These are phyloP conservation scores for Thoreauomyces humboldtii DNA, from an alignment of 192 early-diverging fungal species.

Conservation along the genomic window DNA sequence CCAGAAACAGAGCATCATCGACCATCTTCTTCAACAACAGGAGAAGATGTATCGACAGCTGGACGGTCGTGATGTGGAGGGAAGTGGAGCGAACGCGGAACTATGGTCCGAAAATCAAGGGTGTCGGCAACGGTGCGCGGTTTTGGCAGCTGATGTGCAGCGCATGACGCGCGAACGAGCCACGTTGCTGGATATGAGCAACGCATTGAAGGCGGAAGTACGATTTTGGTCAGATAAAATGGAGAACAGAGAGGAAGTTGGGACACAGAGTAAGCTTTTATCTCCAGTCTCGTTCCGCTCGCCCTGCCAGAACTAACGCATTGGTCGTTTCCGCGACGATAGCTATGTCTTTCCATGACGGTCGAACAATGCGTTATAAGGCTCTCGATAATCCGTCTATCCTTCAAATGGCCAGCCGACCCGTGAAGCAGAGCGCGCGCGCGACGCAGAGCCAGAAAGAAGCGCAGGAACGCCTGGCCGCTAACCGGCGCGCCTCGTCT, in stretches of 20 bases:
- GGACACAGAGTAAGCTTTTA: conserved; percentile 22
- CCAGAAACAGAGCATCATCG: conserved; percentile 29
- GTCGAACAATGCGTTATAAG: not conserved
- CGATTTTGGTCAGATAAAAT: conserved; percentile 24
- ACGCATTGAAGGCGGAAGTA: conserved; percentile 32
- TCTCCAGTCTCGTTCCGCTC: no score
- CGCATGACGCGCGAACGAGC: conserved; percentile 9
- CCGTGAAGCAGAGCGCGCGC: conserved; percentile 23
- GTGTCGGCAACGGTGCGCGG: not conserved
- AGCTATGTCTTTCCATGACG: not conserved
- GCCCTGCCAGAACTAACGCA: no score
- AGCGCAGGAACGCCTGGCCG: conserved; percentile 11
- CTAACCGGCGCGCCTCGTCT: not conserved
- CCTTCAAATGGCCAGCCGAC: not conserved
- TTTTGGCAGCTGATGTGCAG: not conserved
- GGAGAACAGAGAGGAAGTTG: not conserved
- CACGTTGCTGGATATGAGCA: conserved; percentile 36
- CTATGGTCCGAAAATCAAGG: conserved; percentile 15
- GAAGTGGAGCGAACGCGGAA: not conserved
- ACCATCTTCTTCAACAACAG: conserved; percentile 22
- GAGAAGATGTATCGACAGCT: conserved; percentile 11
- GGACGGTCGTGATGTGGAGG: not conserved
- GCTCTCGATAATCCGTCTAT: not conserved
- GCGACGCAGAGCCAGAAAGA: conserved; percentile 15
- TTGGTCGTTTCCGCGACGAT: no score